phyloP scores from a whole-genome alignment of 768 basidiomycete species.

The Xerocomus brunneocitrinus region DNA sequence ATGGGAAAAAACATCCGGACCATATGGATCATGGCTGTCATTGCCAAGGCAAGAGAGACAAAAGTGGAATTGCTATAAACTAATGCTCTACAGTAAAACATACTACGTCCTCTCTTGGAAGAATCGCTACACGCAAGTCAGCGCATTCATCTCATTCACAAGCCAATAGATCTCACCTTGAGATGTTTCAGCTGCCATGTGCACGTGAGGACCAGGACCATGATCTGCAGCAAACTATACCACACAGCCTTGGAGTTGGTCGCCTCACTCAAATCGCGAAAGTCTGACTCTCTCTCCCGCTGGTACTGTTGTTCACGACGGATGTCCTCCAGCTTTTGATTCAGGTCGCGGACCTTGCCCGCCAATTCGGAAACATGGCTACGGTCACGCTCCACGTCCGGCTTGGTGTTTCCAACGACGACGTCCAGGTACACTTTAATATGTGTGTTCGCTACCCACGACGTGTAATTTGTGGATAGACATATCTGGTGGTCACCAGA shows the following conservation, averaged over 20 bases:
- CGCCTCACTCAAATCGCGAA: constrained; percentile 79
- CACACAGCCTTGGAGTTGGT: constrained; percentile 93
- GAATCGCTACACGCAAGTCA: constrained; percentile 51
- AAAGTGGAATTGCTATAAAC: neutral
- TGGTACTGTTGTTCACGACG: constrained; percentile 97
- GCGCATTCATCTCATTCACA: neutral
- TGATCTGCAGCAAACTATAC: constrained; percentile 89
- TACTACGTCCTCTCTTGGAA: constrained; percentile 74
- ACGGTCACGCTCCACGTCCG: constrained; percentile 84
- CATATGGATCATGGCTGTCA: too few relatives aligned
- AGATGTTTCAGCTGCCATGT: constrained; percentile 93
- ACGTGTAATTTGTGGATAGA: constrained; percentile 86
- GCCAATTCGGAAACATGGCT: constrained; percentile 81
- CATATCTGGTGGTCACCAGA: constrained; percentile 97
- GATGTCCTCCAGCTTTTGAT: constrained; percentile 89
- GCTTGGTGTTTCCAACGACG: constrained; percentile 81
- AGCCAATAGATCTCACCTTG: constrained; percentile 48
- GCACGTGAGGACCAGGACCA: constrained; percentile 78
- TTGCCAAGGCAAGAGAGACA: neutral
- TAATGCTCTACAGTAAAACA: constrained; percentile 1
- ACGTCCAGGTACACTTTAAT: constrained; percentile 95
- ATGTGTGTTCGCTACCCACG: constrained; percentile 83
- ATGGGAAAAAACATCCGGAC: neutral
- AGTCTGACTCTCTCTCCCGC: constrained; percentile 90
- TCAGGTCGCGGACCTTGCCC: constrained; percentile 83